A percentile compares a stretch with the other conserved stretches of the same genome.
Evolutionary conservation across 1,139 yeast genomes (phyloP).

Genomic region (Suhomyces anneliseae): DNA sequence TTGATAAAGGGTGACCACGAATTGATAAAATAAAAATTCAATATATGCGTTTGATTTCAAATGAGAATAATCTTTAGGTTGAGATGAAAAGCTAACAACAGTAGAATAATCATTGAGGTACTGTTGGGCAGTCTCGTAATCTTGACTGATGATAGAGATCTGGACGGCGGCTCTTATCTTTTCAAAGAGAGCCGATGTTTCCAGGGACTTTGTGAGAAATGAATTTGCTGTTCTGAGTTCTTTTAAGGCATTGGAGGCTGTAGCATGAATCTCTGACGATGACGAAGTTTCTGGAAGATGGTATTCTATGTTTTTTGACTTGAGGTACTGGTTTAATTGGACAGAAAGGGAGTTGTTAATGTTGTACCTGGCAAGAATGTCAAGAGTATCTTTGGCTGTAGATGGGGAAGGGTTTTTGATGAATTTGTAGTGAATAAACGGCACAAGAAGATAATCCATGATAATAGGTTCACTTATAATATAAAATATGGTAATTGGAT

Average conservation of each 20-base stretch:
- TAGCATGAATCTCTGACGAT: neutral
- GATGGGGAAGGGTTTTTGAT: neutral
- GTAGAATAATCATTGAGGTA: slow-evolving; percentile 20
- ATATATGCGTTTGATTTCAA: slow-evolving; percentile 24
- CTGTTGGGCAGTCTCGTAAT: slow-evolving; percentile 22
- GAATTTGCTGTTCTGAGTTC: slow-evolving; percentile 3
- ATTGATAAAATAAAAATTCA: slow-evolving; percentile 29
- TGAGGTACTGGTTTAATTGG: neutral
- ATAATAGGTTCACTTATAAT: neutral
- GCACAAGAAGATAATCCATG: slow-evolving; percentile 5
- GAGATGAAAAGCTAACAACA: slow-evolving; percentile 25
- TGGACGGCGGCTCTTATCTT: slow-evolving; percentile 10
- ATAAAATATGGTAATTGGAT: neutral
- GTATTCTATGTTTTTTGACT: neutral
- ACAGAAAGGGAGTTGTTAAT: slow-evolving; percentile 1
- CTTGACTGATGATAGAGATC: slow-evolving; percentile 18
- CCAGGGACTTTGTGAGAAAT: slow-evolving; percentile 6
- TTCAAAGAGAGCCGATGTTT: slow-evolving; percentile 8
- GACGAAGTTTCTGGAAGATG: neutral
- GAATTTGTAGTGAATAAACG: slow-evolving; percentile 5
- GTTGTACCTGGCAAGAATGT: neutral
- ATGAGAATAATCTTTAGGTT: slow-evolving; percentile 22
- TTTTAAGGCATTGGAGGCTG: slow-evolving; percentile 1
- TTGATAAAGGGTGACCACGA: slow-evolving; percentile 21
- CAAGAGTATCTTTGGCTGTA: slow-evolving; percentile 1